A percentile compares a stretch with the other conserved stretches of the same genome.
phyloP scores from a whole-genome alignment of 2,329 filamentous ascomycete species.

The Aspergillus sp. region DNA sequence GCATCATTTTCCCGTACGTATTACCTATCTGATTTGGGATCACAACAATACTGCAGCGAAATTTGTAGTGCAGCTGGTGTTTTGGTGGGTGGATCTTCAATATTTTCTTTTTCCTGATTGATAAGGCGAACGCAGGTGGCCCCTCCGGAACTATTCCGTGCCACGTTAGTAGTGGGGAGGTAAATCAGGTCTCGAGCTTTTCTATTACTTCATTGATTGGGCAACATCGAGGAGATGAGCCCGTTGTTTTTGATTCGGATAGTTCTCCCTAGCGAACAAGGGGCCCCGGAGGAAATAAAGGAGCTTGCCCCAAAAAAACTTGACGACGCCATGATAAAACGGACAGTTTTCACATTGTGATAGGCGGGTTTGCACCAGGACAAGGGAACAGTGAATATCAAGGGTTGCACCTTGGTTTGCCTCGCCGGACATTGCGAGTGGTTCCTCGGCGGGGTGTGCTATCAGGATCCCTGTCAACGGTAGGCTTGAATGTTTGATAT shows the following conservation, averaged over 20 bases:
- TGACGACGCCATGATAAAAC: conserved; percentile 3
- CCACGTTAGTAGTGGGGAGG: conserved; percentile 9
- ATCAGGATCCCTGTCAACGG: conserved; percentile 5
- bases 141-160: conserved; percentile 7
- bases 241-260: not conserved
- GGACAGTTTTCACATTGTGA: not conserved
- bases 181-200: conserved; percentile 5
- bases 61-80: not conserved
- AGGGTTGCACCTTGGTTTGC: conserved; percentile 19
- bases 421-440: conserved; percentile 7
- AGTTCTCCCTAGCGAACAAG: conserved; percentile 7
- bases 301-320: conserved; percentile 7
- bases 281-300: conserved; percentile 8
- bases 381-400: conserved; percentile 10
- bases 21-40: not conserved
- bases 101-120: conserved; percentile 13
- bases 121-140: conserved; percentile 16
- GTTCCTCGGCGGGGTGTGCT: conserved; percentile 8
- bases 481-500: conserved; percentile 1
- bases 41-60: not conserved
- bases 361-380: conserved; percentile 4
- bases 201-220: not conserved
- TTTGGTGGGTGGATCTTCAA: conserved; percentile 8
- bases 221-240: not conserved
- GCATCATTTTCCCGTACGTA: not conserved